phyloP scores from a whole-genome alignment of 768 basidiomycete genomes.

The Dentipellis sp. region DNA sequence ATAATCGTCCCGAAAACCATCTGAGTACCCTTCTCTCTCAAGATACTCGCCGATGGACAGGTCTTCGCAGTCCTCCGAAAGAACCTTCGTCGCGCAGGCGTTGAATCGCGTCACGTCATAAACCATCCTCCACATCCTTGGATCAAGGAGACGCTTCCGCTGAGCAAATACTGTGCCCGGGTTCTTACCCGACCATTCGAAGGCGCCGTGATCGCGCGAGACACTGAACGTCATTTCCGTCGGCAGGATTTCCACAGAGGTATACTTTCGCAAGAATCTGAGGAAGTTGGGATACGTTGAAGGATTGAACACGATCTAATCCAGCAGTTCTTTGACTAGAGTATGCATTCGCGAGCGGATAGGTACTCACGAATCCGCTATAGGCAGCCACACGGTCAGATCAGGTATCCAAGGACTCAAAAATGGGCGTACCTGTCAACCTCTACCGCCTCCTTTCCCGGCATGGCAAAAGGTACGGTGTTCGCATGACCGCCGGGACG shows the following conservation, averaged over 20 bases:
- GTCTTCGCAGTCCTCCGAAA: conserved; percentile 21
- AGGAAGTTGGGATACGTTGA: conserved; percentile 74
- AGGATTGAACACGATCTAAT: conserved; percentile 69
- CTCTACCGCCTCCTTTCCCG: conserved; percentile 31
- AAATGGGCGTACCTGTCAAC: conserved; percentile 57
- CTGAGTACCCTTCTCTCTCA: conserved; percentile 54
- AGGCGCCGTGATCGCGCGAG: conserved; percentile 55
- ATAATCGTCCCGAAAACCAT: conserved; percentile 64
- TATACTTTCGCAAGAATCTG: conserved; percentile 46
- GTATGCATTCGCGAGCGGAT: neutral
- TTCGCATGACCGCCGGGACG: conserved; percentile 73
- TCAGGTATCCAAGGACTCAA: neutral
- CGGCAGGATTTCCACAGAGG: conserved; percentile 38
- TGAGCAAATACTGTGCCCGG: conserved; percentile 60
- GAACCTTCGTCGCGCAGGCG: conserved; percentile 45
- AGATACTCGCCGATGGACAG: conserved; percentile 47
- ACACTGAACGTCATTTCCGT: conserved; percentile 78
- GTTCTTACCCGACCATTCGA: conserved; percentile 73
- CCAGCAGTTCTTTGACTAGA: neutral
- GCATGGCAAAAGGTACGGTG: conserved; percentile 46
- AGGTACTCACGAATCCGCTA: conserved; percentile 48
- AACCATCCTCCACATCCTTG: conserved; percentile 62
- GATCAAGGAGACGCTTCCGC: conserved; percentile 47
- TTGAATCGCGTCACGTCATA: conserved; percentile 71
- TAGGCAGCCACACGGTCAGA: neutral